phyloP scores from a whole-genome alignment of 192 early-diverging fungal genomes.

The Backusella macrospora region DNA sequence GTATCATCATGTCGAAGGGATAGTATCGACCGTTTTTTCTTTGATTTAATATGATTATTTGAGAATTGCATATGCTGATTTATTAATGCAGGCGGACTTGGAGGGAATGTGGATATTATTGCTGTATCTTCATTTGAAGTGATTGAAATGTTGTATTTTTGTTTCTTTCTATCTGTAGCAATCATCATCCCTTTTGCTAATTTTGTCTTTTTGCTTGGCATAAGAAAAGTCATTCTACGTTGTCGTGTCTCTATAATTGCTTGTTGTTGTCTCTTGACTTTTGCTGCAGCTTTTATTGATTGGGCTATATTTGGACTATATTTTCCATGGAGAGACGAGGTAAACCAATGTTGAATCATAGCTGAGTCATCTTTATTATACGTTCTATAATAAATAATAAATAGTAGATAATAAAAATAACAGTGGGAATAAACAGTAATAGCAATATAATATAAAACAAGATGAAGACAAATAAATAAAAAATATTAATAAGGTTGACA shows the following conservation, averaged over 20 bases:
- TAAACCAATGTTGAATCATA: constrained; percentile 14
- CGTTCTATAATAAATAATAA: neutral
- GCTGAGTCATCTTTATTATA: neutral
- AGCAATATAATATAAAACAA: no score
- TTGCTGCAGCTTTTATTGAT: constrained; percentile 10
- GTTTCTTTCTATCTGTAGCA: neutral
- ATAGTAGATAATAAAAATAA: no score
- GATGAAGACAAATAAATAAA: no score
- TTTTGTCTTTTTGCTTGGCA: constrained; percentile 16
- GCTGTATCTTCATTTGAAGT: neutral
- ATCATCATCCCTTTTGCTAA: constrained; percentile 7
- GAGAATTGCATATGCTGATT: constrained; percentile 5
- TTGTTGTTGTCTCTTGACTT: constrained; percentile 29
- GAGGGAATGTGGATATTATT: neutral
- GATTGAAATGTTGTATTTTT: neutral
- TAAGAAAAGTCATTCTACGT: neutral
- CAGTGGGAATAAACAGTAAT: no score
- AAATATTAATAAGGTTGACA: neutral
- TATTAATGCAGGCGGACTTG: constrained; percentile 11
- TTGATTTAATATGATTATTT: neutral
- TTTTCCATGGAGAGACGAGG: neutral
- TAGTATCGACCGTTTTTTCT: neutral
- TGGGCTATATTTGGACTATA: constrained; percentile 8
- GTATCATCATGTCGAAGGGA: neutral
- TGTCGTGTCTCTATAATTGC: constrained; percentile 37